Evolutionary conservation across 2,329 filamentous ascomycete genomes (phyloP).

Genomic region (Calonectria henricotiae): DNA sequence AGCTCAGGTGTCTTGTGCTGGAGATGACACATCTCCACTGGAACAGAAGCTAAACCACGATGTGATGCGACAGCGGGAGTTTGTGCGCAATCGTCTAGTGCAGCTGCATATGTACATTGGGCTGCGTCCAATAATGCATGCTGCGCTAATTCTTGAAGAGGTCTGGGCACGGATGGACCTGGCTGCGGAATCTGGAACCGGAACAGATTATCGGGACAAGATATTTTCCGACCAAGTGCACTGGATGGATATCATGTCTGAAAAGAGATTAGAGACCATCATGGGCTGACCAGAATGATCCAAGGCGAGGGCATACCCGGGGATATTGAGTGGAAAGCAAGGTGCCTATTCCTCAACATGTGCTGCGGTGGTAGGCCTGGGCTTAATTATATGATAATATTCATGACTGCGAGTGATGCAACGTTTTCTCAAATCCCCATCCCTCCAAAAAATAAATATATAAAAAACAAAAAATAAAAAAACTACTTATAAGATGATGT

Average conservation of each 20-base stretch:
- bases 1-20: neutral
- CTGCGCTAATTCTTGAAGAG: constrained; percentile 32
- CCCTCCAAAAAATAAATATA: no score
- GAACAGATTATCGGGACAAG: neutral
- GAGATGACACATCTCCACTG: neutral
- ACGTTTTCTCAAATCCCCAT: no score
- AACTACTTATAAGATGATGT: no score
- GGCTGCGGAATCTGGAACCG: neutral
- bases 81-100: constrained; percentile 30
- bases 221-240: constrained; percentile 2
- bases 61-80: constrained; percentile 7
- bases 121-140: constrained; percentile 32
- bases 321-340: no score
- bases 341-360: no score
- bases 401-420: no score
- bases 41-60: neutral
- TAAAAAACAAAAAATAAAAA: no score
- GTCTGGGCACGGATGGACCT: constrained; percentile 41
- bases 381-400: no score
- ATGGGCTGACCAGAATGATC: constrained; percentile 31
- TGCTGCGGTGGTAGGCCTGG: no score
- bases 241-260: constrained; percentile 42
- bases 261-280: constrained; percentile 39
- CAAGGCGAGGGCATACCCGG: no score
- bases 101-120: constrained; percentile 28